Base-by-base conservation (phyloP, 129 eudicot species). In the Flaveria bidentis region DNA sequence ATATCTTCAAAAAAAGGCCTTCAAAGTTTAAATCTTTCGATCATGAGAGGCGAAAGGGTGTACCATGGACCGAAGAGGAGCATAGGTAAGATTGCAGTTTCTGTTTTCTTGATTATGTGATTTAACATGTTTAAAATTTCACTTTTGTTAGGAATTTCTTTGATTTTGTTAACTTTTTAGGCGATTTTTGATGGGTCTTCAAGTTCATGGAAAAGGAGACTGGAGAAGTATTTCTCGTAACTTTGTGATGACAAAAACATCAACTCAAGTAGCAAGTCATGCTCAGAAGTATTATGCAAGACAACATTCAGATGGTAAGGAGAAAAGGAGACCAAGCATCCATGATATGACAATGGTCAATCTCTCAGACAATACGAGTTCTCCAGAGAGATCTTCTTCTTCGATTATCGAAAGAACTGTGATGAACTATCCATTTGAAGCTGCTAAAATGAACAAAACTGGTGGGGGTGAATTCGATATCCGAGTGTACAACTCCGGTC, bases 41-140 rank as follows among this genome's bases (percentile, higher is more conserved):
- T 67, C 97, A 84, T 2, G 97, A 90, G 82, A 89, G 91, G 64
- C 88, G 85, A 75, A 94, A 94, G 80, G 98, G 98, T 28, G 86
- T 94, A 6, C 97, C 98, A 5, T 94, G 98, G 98, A 94, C 98
- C 4, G 96, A 91, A 82, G 98, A 94, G 11, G 98, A 94, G 56
- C 98, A 94, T 89, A 91, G 91, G 97, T 93, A 62, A n/a, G 33
- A 36, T 11, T 3, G 14, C 16, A 49, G 16, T 11, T 62, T 55
- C 22, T 13, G 64, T 64, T 67, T 69, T 56, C 16, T 36, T 36
- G 41, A 36, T 36, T 36, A 36, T 36, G 41, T 36, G 41, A 5
- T 36, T 5, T 36, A 36, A 36, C 41, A 36, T 33, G 39, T 33
- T 0, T 5, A 5, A 33, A 33, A 33, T 5, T 36, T 3, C 41